Conservation (phyloP, 805 yeast genomes). For the Debaryomyces tyrocola region DNA sequence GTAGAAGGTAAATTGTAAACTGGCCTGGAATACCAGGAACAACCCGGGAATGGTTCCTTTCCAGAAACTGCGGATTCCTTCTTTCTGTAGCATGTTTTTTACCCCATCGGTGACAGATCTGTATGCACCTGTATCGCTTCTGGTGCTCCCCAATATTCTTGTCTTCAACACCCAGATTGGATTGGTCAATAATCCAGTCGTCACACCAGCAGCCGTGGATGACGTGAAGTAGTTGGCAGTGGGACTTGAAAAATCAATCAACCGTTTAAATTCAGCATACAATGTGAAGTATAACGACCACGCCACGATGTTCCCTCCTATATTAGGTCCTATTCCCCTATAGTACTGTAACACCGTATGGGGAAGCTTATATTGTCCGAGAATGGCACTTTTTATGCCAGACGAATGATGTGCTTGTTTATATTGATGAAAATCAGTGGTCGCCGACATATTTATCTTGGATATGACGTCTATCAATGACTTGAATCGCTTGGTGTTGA, state of each 20-base stretch:
- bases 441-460: constrained; percentile 20
- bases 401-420: background rate
- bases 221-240: constrained; percentile 34
- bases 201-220: constrained; percentile 60
- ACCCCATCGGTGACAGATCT: constrained; percentile 58
- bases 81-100: constrained; percentile 43
- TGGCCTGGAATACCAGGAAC: constrained; percentile 85
- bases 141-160: constrained; percentile 66
- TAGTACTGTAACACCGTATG: constrained; percentile 43
- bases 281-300: constrained; percentile 88
- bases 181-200: constrained; percentile 77
- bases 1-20: constrained; percentile 82
- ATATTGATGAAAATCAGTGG: constrained; percentile 6
- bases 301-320: constrained; percentile 79
- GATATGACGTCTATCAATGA: constrained; percentile 18
- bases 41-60: constrained; percentile 73
- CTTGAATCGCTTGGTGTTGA: constrained; percentile 15
- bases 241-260: constrained; percentile 11
- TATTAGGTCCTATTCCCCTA: constrained; percentile 77
- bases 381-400: background rate
- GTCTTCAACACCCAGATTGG: constrained; percentile 97
- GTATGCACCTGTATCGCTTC: constrained; percentile 51
- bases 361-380: constrained; percentile 1
- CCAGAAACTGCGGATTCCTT: constrained; percentile 67
- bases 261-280: constrained; percentile 59